A percentile compares a stretch with the other conserved stretches of the same genome.
These are phyloP conservation scores for Mycena citricolor DNA, from an alignment of 1,284 basidiomycete genomes.

Conservation along the genomic window DNA sequence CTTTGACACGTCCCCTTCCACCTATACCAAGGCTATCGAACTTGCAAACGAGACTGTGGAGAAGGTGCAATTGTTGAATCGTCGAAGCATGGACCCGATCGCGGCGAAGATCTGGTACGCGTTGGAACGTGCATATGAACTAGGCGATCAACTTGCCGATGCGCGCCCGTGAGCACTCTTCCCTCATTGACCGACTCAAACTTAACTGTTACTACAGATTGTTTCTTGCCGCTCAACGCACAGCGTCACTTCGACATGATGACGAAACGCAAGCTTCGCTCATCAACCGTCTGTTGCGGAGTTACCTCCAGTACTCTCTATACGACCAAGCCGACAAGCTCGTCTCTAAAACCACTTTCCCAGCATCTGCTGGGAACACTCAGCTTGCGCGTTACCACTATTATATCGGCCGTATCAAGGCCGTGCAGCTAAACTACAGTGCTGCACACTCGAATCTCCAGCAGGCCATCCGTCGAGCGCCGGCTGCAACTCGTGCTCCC, in stretches of 20 bases:
- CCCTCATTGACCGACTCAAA: conserved; percentile 1
- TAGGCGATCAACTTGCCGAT: conserved; percentile 73
- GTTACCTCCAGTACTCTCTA: conserved; percentile 87
- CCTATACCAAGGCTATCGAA: conserved; percentile 59
- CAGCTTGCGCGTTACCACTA: conserved; percentile 96
- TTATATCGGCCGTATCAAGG: conserved; percentile 92
- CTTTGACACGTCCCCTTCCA: conserved; percentile 58
- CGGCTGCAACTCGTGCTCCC: conserved; percentile 83
- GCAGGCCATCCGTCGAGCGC: conserved; percentile 92
- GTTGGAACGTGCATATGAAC: conserved; percentile 84
- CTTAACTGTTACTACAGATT: conserved; percentile 45
- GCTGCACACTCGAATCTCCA: conserved; percentile 91
- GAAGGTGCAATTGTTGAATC: conserved; percentile 79
- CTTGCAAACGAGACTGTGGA: conserved; percentile 76
- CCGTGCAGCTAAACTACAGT: conserved; percentile 94
- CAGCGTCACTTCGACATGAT: conserved; percentile 86
- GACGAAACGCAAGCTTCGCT: conserved; percentile 87
- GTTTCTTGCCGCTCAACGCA: conserved; percentile 89
- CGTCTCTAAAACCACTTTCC: conserved; percentile 92
- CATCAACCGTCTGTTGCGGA: conserved; percentile 91
- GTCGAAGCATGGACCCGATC: conserved; percentile 92
- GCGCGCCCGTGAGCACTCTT: conserved; percentile 71
- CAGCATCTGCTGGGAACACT: conserved; percentile 81
- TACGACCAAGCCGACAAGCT: conserved; percentile 98
- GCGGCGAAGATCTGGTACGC: conserved; percentile 88